Base-by-base conservation (phyloP, 1,284 basidiomycete species). In the Chondrostereum purpureum region DNA sequence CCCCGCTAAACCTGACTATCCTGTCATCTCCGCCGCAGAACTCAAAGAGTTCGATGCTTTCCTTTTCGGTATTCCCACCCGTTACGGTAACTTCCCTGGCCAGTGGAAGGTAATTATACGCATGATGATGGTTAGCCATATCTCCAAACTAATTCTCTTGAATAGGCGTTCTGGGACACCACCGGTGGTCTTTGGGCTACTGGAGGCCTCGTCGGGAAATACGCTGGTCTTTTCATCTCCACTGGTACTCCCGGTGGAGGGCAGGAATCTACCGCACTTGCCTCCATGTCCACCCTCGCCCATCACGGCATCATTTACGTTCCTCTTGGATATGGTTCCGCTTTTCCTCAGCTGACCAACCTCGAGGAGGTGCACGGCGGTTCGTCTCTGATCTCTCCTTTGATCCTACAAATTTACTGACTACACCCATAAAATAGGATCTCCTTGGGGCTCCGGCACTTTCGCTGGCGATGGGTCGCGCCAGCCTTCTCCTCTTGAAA, bases 231-330 rank as follows among this genome's bases (percentile, higher is more conserved):
- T 44, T 89, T 91, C 65, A 74, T 86, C 45, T 82, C 78, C 20
- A 83, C 83, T 1, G 79, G 73, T 16, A 67, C 69, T 34, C 75
- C 70, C 22, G 85, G 83, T 42, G 85, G 86, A 49, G 86, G 86
- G 46, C 86, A 89, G 57, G 86, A 88, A 62, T 60, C 76, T 18
- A 92, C 91, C 34, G 69, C 73, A 22, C 52, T 83, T 50, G 78
- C 74, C 56, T 62, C 75, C 36, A 53, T 92, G 43, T 88, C 88
- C 18, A 88, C 84, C 39, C 70, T 92, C 51, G 69, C 75, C 14
- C 91, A 94, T 67, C 90, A 92, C 58, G 88, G 88, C 27, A 74
- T 90, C 53, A 70, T 78, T 61, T 90, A 71, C 60, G 86, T 92
- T 6, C 89, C 90, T 19, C 69, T 91, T 47, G 91, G 89, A 12